phyloP scores from a whole-genome alignment of 2,329 filamentous ascomycete genomes.

The Amesomyces nigricolor region DNA sequence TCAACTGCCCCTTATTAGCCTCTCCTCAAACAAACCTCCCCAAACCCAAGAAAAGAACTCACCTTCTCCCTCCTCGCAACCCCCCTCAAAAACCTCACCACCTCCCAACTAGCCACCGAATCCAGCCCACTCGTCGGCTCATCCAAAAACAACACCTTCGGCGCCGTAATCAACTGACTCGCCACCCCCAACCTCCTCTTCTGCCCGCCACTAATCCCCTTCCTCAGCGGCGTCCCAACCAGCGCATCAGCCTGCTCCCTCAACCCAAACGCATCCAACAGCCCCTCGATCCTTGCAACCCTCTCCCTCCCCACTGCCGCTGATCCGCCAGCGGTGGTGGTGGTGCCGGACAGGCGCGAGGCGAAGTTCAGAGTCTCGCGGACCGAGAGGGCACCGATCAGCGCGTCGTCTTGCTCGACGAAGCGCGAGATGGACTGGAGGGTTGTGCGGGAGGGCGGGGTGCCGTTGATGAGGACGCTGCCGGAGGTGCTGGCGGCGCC shows the following conservation, averaged over 20 bases:
- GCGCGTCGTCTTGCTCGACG: conserved; percentile 82
- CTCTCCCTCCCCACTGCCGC: conserved; percentile 53
- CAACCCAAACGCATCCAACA: conserved; percentile 70
- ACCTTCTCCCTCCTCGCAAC: conserved; percentile 63
- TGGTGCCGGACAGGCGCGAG: conserved; percentile 54
- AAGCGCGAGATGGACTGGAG: conserved; percentile 67
- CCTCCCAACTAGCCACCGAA: conserved; percentile 69
- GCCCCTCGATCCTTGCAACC: conserved; percentile 55
- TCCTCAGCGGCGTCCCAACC: conserved; percentile 75
- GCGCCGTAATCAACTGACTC: conserved; percentile 73
- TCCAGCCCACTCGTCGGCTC: conserved; percentile 82
- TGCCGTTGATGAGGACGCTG: conserved; percentile 59
- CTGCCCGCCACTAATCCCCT: conserved; percentile 80
- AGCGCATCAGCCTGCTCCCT: conserved; percentile 62
- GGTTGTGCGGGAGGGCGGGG: conserved; percentile 41
- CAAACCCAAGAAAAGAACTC: conserved; percentile 25
- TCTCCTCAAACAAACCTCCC: not conserved
- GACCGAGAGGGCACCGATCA: conserved; percentile 76
- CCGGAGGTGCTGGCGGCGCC: conserved; percentile 44
- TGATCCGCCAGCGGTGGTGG: not conserved
- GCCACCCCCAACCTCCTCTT: conserved; percentile 76
- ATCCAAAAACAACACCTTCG: conserved; percentile 75
- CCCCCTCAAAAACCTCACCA: conserved; percentile 65
- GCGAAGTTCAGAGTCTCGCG: conserved; percentile 75
- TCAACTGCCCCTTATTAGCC: conserved; percentile 43